Conservation (phyloP, 2,329 filamentous ascomycete species). For the Cladosporium sp. region DNA sequence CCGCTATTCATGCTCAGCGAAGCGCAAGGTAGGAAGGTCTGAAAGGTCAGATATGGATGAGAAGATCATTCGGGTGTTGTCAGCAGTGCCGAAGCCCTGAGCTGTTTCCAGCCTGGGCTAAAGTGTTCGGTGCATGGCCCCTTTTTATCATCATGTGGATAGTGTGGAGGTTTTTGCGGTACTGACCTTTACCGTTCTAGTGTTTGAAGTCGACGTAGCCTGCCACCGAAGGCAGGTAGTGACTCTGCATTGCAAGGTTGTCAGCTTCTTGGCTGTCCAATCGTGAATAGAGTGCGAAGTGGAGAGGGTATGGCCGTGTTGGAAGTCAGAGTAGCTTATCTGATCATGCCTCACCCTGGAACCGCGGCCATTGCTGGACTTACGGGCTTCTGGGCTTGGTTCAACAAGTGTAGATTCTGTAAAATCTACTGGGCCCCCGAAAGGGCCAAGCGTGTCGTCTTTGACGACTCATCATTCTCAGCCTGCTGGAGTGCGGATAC, state of each 20-base stretch:
- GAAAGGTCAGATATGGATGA: neutral
- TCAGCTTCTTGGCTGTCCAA: neutral
- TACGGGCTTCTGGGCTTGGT: neutral
- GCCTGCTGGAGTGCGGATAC: neutral
- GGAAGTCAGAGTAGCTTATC: neutral
- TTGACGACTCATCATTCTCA: neutral
- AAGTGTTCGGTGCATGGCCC: neutral
- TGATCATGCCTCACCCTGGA: neutral
- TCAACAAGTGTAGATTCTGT: neutral
- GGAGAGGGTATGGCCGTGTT: neutral
- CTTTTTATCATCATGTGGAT: neutral
- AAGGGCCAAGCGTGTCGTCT: neutral
- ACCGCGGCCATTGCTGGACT: constrained; percentile 4
- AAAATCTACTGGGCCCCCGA: neutral
- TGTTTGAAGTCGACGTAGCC: neutral
- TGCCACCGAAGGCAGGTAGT: neutral
- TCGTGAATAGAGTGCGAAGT: neutral
- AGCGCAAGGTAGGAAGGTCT: neutral
- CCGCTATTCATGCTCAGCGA: neutral
- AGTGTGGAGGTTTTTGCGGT: neutral
- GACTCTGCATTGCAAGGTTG: neutral
- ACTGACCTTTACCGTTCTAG: neutral
- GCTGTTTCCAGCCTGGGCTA: neutral
- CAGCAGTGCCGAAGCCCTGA: neutral
- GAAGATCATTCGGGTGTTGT: neutral